phyloP scores from a whole-genome alignment of 2,329 filamentous ascomycete genomes.

The Fusarium sublunatum region DNA sequence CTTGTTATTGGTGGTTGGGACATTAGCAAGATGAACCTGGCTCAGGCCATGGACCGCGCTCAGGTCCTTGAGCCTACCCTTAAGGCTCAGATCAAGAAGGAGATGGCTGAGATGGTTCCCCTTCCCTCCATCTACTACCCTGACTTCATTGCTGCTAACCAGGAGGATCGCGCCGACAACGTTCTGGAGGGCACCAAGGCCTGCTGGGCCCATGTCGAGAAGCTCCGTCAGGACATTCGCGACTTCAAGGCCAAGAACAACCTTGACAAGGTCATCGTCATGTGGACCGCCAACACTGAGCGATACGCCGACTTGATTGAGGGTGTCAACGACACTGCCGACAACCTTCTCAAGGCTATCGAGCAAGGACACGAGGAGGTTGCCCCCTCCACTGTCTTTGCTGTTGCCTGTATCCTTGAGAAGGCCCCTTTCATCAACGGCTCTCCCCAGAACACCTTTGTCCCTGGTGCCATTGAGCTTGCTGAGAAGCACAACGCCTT shows the following conservation, averaged over 20 bases:
- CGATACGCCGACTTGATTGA: conserved; percentile 89
- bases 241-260: conserved; percentile 88
- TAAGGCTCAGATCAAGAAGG: conserved; percentile 89
- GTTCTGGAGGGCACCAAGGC: conserved; percentile 85
- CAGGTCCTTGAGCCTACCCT: conserved; percentile 94
- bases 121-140: conserved; percentile 98
- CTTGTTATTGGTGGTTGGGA: conserved; percentile 97
- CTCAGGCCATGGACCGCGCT: conserved; percentile 94
- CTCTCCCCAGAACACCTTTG: conserved; percentile 98
- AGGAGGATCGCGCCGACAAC: conserved; percentile 96
- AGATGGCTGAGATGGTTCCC: conserved; percentile 89
- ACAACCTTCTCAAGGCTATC: conserved; percentile 90
- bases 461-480: conserved; percentile 89
- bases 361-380: conserved; percentile 88
- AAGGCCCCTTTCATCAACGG: conserved; percentile 96
- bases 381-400: conserved; percentile 95
- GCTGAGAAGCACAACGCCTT: conserved; percentile 89
- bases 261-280: conserved; percentile 95
- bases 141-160: conserved; percentile 98
- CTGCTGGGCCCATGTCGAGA: conserved; percentile 87
- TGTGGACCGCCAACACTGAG: conserved; percentile 99
- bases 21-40: conserved; percentile 90
- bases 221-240: conserved; percentile 92
- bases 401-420: conserved; percentile 93
- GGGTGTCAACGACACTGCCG: conserved; percentile 95